These are phyloP conservation scores for Chalciporus sphaerocephalus DNA, from an alignment of 768 basidiomycete genomes.

Conservation along the genomic window DNA sequence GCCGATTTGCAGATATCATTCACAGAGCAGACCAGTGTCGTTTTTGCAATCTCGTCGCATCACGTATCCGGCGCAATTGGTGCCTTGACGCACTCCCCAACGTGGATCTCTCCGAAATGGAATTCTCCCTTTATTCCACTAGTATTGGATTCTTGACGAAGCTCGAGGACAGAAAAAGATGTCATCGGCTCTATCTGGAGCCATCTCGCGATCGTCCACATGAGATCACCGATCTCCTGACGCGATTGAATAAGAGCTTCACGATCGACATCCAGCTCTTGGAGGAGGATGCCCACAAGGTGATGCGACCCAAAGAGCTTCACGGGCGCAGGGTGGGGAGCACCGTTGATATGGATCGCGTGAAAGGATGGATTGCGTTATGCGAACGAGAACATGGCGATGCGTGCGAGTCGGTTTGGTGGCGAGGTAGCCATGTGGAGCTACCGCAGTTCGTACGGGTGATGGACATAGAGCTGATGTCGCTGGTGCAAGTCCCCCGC, in stretches of 20 bases:
- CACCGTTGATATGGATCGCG: constrained; percentile 4
- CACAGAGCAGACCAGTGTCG: constrained; percentile 7
- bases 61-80: constrained; percentile 13
- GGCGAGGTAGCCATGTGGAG: constrained; percentile 3
- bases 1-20: constrained; percentile 6
- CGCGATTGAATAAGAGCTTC: background rate
- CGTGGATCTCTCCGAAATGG: constrained; percentile 3
- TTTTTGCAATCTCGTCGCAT: constrained; percentile 14
- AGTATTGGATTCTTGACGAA: background rate
- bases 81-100: constrained; percentile 11
- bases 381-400: constrained; percentile 18
- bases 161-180: constrained; percentile 3
- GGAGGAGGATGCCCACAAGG: constrained; percentile 15
- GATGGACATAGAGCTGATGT: constrained; percentile 13
- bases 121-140: constrained; percentile 5
- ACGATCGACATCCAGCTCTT: constrained; percentile 16
- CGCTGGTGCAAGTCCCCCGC: constrained; percentile 3
- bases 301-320: constrained; percentile 13
- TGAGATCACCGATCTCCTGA: background rate
- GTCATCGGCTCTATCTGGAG: constrained; percentile 13
- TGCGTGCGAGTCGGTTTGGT: constrained; percentile 9
- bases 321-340: constrained; percentile 20
- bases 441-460: constrained; percentile 13
- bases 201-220: constrained; percentile 8
- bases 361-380: constrained; percentile 16